phyloP scores from a whole-genome alignment of 2,329 filamentous ascomycete species.

The Lachnellula occidentalis region DNA sequence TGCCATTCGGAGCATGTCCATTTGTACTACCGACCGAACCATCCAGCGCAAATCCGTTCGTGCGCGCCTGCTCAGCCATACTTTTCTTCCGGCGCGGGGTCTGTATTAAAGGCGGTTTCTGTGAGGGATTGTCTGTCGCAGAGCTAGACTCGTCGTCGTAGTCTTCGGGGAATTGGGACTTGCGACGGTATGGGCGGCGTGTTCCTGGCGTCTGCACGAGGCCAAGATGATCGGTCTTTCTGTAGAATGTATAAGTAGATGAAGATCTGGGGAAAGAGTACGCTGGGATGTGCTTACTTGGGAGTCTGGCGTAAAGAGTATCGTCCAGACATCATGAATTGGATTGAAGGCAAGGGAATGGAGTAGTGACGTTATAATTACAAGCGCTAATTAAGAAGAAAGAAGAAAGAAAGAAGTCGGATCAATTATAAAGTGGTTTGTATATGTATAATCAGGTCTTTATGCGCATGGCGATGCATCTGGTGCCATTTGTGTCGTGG shows the following conservation, averaged over 20 bases:
- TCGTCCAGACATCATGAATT: constrained; percentile 28
- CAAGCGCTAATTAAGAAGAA: not conserved
- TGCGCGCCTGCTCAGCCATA: constrained; percentile 20
- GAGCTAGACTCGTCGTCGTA: constrained; percentile 31
- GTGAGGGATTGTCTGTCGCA: constrained; percentile 26
- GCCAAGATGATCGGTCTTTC: constrained; percentile 45
- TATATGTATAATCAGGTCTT: not conserved
- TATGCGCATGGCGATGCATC: constrained; percentile 4
- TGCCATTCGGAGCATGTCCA: constrained; percentile 2
- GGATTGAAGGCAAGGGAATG: not conserved
- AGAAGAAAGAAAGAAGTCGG: not conserved
- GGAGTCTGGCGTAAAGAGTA: constrained; percentile 31
- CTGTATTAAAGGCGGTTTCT: constrained; percentile 12
- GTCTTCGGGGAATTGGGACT: constrained; percentile 30
- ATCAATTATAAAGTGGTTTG: not conserved
- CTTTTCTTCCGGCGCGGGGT: constrained; percentile 20
- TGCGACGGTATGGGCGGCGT: constrained; percentile 38
- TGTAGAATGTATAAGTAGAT: constrained; percentile 25
- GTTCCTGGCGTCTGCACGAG: constrained; percentile 47
- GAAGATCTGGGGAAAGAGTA: not conserved
- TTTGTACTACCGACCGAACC: constrained; percentile 1
- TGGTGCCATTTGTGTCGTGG: not conserved
- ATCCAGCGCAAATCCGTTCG: constrained; percentile 13
- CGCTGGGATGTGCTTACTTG: constrained; percentile 22
- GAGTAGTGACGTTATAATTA: not conserved